Evolutionary conservation across 176 grass and related monocot species (phyloP), one percentile per base, ranked within the genome.

Genomic region (Bonia amplexicaulis): DNA sequence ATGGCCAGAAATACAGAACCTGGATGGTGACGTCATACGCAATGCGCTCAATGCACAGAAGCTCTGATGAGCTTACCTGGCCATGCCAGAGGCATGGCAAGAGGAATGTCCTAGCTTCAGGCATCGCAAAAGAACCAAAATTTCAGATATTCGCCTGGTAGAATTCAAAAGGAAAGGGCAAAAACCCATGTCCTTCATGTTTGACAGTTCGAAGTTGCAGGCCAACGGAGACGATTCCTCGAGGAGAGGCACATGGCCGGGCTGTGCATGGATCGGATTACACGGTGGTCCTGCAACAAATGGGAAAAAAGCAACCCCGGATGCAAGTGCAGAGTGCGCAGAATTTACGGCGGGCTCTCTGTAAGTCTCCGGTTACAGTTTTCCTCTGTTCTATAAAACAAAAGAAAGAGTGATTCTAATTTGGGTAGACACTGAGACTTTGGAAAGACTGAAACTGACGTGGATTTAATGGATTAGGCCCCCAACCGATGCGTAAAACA

Each of bases 211-310:
- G 48, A 76, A 73, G 61, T 9, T 61, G 5, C 37, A 52, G 52
- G 58, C 11, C 12, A 35, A 23, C 1, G 0, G 22, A 4, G 63
- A 62, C 52, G 69, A 87, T 59, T 82, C 71, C 20, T 48, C 20
- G 39, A 55, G 55, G 40, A n/a, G 35, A 13, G 39, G 67, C 74
- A 84, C 87, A 79, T 84, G 81, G 31, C 31, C 31, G 57, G 54
- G 12, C 9, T 84, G 66, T 29, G 26, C 67, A 14, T 23, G 74
- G 60, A 71, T 84, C 25, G 29, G 46, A 60, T 67, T 69, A 66
- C 49, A 76, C 12, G 20, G 66, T 63, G 76, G 82, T 80, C 87
- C 87, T 80, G 49, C 44, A 41, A 6, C 76, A 75, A 87, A 74
- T 61, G 61, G 48, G 71, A 51, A 29, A 49, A 69, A 37, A 29